Conservation (phyloP, 208 protist species). For the Porcisia hertigi region DNA sequence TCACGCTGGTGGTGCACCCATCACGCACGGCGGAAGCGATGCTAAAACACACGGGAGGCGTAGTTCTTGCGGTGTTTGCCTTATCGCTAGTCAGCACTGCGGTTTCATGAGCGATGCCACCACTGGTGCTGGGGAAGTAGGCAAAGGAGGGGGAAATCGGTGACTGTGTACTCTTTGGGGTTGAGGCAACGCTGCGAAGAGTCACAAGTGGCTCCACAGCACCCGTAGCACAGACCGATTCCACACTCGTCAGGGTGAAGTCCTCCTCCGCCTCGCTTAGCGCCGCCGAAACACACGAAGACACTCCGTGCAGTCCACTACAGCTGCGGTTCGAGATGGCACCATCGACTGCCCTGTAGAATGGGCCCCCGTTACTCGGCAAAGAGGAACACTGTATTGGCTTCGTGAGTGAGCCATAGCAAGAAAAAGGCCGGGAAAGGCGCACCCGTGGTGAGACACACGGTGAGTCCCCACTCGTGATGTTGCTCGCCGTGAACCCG, state of each 20-base stretch:
- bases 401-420: background rate
- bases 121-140: conserved; percentile 13
- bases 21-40: background rate
- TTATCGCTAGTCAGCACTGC: background rate
- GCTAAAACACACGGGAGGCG: background rate
- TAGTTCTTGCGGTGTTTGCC: background rate
- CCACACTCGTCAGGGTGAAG: background rate
- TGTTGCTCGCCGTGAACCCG: background rate
- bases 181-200: background rate
- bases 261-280: conserved; percentile 10
- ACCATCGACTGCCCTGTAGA: background rate
- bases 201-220: background rate
- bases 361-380: background rate
- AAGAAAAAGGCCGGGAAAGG: background rate
- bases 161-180: background rate
- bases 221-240: background rate
- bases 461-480: conserved; percentile 6
- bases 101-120: background rate
- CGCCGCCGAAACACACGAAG: conserved; percentile 4
- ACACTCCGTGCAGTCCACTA: background rate
- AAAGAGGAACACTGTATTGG: background rate
- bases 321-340: conserved; percentile 6
- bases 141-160: conserved; percentile 29
- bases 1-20: background rate
- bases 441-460: conserved; percentile 15